Evolutionary conservation across 129 eudicot genomes (phyloP), one percentile per base, ranked within the genome.

Genomic region (Centrapalus pauciflorus): DNA sequence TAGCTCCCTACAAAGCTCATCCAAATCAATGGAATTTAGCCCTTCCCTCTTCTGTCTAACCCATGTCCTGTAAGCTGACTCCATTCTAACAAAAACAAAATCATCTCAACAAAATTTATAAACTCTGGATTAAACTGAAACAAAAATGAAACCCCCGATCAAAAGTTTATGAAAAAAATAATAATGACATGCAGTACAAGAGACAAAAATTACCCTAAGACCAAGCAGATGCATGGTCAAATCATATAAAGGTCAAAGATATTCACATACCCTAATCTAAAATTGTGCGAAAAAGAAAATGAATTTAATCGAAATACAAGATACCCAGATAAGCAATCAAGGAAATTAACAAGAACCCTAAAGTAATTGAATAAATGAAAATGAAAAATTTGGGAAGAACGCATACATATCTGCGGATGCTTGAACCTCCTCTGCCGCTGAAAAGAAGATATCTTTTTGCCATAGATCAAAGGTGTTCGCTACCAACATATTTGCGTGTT

Each of bases 351-450:
- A 71, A 41, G 48, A 70, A 57, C 3, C 56, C 28, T 27, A 43
- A 16, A 35, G 5, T 61, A 69, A 54, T 35, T 51, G 48, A 3
- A 49, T 2, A 11, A 56, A 56, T n/a, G 8, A 25, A 14, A 49
- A 6, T 62, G 2, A 29, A 41, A 50, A 46, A 52, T 13, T 24
- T 37, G 28, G 26, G 35, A 25, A 37, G 41, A 17, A 54, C 41
- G 51, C 93, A 66, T 81, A 90, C 95, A 87, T 81, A 55, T 90
- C 95, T 29, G 95, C 86, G 54, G 97, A 90, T 41, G 85, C 84
- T 78, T 91, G 96, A 76, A 91, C 96, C 83, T 91, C 94, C 58
- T 91, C 98, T 35, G 95, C 97, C 7, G 93, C 97, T 37, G 95
- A 76, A 71, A 87, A 90, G 68, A 90, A 90, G 65, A 85, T 45